phyloP scores from a whole-genome alignment of 345 rosid genomes.

The Aurinia saxatilis region DNA sequence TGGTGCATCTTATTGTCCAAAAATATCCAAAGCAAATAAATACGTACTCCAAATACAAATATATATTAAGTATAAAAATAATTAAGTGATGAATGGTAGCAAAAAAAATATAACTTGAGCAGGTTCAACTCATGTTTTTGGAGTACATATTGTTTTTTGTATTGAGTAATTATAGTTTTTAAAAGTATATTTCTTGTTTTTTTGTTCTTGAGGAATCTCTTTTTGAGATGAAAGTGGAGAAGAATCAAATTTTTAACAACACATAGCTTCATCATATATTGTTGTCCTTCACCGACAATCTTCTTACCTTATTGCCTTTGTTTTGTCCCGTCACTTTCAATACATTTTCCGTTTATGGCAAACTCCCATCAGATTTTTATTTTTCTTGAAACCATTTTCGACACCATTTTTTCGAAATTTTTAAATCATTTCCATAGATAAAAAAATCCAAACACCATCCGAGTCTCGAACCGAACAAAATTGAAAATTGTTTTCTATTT shows the following conservation, averaged over 20 bases:
- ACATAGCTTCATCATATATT: constrained; percentile 9
- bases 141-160: not conserved
- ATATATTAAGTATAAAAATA: too few species aligned
- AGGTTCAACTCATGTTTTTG: too few species aligned
- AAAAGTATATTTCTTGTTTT: not conserved
- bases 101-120: too few species aligned
- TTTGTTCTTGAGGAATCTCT: constrained; percentile 10
- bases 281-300: constrained; percentile 32
- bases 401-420: too few species aligned
- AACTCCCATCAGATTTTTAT: constrained; percentile 10
- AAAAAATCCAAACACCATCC: too few species aligned
- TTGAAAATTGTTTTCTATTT: too few species aligned
- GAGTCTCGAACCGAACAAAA: too few species aligned
- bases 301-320: constrained; percentile 25
- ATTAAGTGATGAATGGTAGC: too few species aligned
- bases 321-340: constrained; percentile 32
- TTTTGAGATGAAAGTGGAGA: constrained; percentile 13
- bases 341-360: constrained; percentile 19
- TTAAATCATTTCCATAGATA: not conserved
- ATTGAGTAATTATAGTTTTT: not conserved
- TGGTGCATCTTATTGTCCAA: constrained; percentile 20
- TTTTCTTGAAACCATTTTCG: not conserved
- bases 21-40: not conserved
- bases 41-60: too few species aligned
- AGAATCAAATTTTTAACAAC: not conserved